Evolutionary conservation across 352 stramenopile genomes (phyloP).

Genomic region (Pythium inflatum): DNA sequence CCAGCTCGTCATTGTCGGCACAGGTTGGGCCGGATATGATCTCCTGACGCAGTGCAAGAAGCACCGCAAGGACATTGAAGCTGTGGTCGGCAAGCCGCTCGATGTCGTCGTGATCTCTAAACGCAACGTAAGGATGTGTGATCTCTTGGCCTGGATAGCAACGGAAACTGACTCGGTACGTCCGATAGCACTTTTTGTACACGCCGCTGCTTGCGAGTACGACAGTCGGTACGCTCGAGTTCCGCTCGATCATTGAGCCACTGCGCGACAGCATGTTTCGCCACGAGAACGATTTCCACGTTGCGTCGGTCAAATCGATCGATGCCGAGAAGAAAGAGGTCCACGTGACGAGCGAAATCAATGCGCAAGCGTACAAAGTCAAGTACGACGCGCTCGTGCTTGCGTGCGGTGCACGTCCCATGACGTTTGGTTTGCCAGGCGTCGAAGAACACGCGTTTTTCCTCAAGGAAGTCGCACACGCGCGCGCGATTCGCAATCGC

Average conservation of each 20-base stretch:
- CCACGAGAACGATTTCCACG: constrained; percentile 76
- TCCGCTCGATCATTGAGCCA: constrained; percentile 96
- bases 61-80: constrained; percentile 73
- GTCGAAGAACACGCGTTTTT: constrained; percentile 96
- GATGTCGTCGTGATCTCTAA: constrained; percentile 83
- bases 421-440: constrained; percentile 93
- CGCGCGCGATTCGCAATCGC: constrained; percentile 78
- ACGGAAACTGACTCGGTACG: too few species aligned
- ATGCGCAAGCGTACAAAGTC: constrained; percentile 69
- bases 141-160: too few species aligned
- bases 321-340: constrained; percentile 80
- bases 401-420: constrained; percentile 92
- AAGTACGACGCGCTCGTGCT: constrained; percentile 96
- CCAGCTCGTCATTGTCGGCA: constrained; percentile 78
- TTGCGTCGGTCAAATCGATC: constrained; percentile 73
- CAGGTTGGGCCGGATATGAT: constrained; percentile 80
- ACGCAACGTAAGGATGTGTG: constrained; percentile 55
- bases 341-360: constrained; percentile 66
- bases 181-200: constrained; percentile 96
- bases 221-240: constrained; percentile 96
- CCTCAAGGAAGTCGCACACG: constrained; percentile 97
- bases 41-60: constrained; percentile 80
- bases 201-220: constrained; percentile 96
- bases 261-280: constrained; percentile 86
- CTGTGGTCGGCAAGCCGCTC: constrained; percentile 53